Evolutionary conservation across 139 green algal genomes (phyloP), one percentile per base, ranked within the genome.

Genomic region (Yamagishiella unicocca): DNA sequence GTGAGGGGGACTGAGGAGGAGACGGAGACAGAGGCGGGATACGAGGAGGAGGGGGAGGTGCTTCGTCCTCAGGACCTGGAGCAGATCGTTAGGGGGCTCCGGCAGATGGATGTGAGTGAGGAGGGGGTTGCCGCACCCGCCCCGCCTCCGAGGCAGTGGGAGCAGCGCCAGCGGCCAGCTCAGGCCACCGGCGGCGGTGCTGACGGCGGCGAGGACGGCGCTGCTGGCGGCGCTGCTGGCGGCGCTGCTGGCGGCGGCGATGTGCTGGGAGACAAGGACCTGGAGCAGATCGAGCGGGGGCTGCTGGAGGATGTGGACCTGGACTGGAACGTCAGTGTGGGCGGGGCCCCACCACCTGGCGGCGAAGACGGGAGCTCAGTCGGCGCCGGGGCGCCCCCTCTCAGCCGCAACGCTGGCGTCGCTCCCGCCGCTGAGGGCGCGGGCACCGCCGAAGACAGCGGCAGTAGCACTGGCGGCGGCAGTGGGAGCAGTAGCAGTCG

Each of bases 321-420:
- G 74, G 74, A 82, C 46, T 82, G 74, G 74, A 50, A 82, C 33
- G 72, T 64, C n/a, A n/a, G n/a, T n/a, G n/a, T n/a, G n/a, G n/a
- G n/a, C n/a, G 40, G 22, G 17, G 4, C 64, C 6, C 64, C 64
- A 27, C 29, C n/a, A n/a, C 64, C 29, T 7, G 8, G n/a, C 19
- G 7, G 38, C 71, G 27, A 25, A 24, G 38, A 21, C 25, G 6
- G 71, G 17, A 40, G 24, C 71, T 21, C 29, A 4, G 71, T 33
- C 68, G 68, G 68, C 68, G 40, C 38, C 4, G 70, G 10, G 1
- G 70, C 10, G 9, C 66, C 66, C 33, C 66, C n/a, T 33, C 31
- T 45, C 33, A 74, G 33, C 66, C 27, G 66, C 66, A 74, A n/a
- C n/a, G 66, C 66, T 45, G 31, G 66, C 66, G 14, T 74, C 66